Evolutionary conservation across 306 rosid species (phyloP), one percentile per base, ranked within the genome.

Genomic region (Cucumis cinereus): DNA sequence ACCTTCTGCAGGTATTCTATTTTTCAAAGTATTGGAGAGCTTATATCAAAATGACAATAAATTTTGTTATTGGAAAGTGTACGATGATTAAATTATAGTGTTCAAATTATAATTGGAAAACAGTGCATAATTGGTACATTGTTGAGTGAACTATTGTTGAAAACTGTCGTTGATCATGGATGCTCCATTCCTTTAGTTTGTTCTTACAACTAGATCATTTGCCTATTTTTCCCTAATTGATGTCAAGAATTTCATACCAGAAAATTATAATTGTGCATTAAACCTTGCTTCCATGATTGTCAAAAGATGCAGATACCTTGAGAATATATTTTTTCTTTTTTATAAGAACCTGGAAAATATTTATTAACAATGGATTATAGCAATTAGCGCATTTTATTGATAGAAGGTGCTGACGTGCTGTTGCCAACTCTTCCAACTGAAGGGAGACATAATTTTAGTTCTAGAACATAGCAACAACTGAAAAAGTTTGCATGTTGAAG

Each of bases 1-100:
- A 92, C 92, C 87, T 95, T 84, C 86, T 95, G 77, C 99, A 95
- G 92, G 99, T 95, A 82, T 78, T 41, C 35, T 73, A 20, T 28
- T 11, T 59, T 14, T 30, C 10, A 17, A 35, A 43, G 9, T 41
- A 41, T 41, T 41, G n/a, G n/a, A n/a, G n/a, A n/a, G n/a, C 17
- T 36, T 41, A 13, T 67, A 17, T 40, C 54, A n/a, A 66, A 66
- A 10, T 2, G 35, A 20, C 33, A 10, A 35, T 13, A 64, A 64
- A 30, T 20, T 9, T 54, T 58, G 63, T 58, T 3, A 23, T 58
- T 58, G 20, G 67, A 60, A 28, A 60, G 33, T 24, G 30, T 58
- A 20, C 5, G 40, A 12, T 60, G 67, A 60, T 60, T 28, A 60
- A 36, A 13, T 6, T 41, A 10, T 66, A 59, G 64, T 5, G 4